Conservation (phyloP, 306 rosid genomes). For the Pyrus communis region DNA sequence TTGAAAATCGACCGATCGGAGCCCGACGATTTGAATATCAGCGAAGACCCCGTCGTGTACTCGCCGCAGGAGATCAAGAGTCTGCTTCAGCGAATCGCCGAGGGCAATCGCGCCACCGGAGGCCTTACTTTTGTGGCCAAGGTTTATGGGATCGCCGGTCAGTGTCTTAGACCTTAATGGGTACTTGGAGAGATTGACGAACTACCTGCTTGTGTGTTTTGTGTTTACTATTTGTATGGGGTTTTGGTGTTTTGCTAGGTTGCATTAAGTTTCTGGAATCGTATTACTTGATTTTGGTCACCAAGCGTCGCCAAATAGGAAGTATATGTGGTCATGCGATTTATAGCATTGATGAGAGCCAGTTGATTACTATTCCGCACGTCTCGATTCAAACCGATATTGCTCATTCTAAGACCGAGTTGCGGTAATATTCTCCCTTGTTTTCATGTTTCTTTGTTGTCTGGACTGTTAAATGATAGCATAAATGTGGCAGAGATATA, state of each 20-base stretch:
- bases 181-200: background rate
- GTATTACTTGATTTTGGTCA: conserved; percentile 79
- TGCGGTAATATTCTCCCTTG: conserved; percentile 34
- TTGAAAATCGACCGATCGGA: conserved; percentile 94
- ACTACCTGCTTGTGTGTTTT: background rate
- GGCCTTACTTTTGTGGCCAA: conserved; percentile 64
- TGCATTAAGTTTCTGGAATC: conserved; percentile 91
- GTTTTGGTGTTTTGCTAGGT: conserved; percentile 32
- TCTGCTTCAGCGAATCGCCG: conserved; percentile 70
- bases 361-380: conserved; percentile 76
- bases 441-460: background rate
- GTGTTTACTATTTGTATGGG: background rate
- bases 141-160: conserved; percentile 85
- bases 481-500: background rate
- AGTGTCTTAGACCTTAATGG: conserved; percentile 1
- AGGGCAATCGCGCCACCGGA: conserved; percentile 86
- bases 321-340: conserved; percentile 84
- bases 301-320: conserved; percentile 89
- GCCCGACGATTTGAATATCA: conserved; percentile 65
- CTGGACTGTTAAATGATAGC: background rate
- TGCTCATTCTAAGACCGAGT: conserved; percentile 84
- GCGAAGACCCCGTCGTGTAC: conserved; percentile 84
- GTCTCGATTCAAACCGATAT: conserved; percentile 70
- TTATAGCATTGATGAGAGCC: conserved; percentile 76
- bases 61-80: conserved; percentile 75